A percentile compares a stretch with the other conserved stretches of the same genome.
Conservation (phyloP, 768 basidiomycete genomes). For the Leccinum ochraceum region DNA sequence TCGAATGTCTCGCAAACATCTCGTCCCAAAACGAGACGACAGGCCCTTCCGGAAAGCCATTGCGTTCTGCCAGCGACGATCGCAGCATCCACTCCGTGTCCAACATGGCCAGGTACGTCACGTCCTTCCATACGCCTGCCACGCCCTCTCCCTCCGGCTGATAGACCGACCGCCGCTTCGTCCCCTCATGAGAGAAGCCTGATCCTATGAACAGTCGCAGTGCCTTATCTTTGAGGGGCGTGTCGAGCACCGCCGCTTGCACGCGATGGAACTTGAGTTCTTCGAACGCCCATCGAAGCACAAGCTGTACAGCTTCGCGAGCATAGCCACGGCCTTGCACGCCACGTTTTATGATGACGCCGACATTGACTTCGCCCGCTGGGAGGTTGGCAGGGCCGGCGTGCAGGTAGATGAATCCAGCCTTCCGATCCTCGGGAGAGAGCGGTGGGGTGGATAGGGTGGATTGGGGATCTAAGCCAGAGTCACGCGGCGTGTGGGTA, state of each 20-base stretch:
- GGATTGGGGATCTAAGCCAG: not conserved
- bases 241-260: constrained; percentile 45
- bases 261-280: constrained; percentile 37
- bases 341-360: constrained; percentile 45
- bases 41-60: constrained; percentile 14
- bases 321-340: constrained; percentile 47
- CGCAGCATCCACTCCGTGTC: constrained; percentile 60
- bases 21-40: constrained; percentile 60
- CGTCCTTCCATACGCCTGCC: constrained; percentile 54
- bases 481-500: too few species aligned
- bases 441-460: accelerated
- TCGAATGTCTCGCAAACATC: constrained; percentile 55
- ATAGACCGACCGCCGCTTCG: constrained; percentile 53
- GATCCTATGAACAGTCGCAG: constrained; percentile 47
- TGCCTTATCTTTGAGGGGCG: constrained; percentile 43
- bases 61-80: constrained; percentile 19
- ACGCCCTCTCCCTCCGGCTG: constrained; percentile 40
- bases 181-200: constrained; percentile 66
- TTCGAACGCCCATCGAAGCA: constrained; percentile 47
- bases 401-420: constrained; percentile 33
- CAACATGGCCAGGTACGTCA: constrained; percentile 59
- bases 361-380: constrained; percentile 54
- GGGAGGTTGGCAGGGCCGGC: constrained; percentile 17
- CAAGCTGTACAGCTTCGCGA: constrained; percentile 44
- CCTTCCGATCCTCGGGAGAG: not conserved